Percentiles rank a stretch among this genome's conserved stretches.
Evolutionary conservation across 148 eudicot species (phyloP).

Genomic region (Camellia sinensis): DNA sequence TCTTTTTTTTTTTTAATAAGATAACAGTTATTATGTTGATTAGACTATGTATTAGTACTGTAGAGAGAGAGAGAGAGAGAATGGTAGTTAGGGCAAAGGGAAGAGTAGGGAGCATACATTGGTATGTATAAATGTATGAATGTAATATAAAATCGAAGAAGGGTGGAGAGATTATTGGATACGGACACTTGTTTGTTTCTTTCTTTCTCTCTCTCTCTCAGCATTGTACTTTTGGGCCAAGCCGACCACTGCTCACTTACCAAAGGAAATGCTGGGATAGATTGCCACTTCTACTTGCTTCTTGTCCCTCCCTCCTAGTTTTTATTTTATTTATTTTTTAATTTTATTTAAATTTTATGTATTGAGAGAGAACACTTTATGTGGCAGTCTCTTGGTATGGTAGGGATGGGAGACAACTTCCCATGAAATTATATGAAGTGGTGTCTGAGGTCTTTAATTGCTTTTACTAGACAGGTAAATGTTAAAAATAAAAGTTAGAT

Average conservation of each 20-base stretch:
- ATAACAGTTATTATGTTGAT: too few relatives aligned
- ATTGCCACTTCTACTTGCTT: not conserved
- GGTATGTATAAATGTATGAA: too few relatives aligned
- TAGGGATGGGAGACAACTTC: not conserved
- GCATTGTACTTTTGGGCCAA: not conserved
- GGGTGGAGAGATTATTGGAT: not conserved
- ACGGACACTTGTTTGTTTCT: not conserved
- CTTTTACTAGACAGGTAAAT: not conserved
- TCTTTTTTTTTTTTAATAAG: too few relatives aligned
- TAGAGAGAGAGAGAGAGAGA: not conserved
- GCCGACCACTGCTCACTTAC: slow-evolving; percentile 12
- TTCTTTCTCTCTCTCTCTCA: not conserved
- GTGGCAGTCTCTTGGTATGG: not conserved
- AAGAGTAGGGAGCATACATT: not conserved
- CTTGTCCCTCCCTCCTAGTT: too few relatives aligned
- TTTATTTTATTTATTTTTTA: not conserved
- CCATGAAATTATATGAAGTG: not conserved
- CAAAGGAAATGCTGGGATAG: slow-evolving; percentile 16
- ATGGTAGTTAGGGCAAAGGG: not conserved
- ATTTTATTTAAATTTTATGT: not conserved
- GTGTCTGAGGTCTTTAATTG: not conserved
- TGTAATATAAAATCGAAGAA: too few relatives aligned
- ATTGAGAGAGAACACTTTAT: not conserved
- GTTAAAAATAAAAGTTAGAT: not conserved
- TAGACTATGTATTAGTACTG: too few relatives aligned